Evolutionary conservation across 2,329 filamentous ascomycete species (phyloP), one percentile per base, ranked within the genome.

Genomic region (Fusarium poae): DNA sequence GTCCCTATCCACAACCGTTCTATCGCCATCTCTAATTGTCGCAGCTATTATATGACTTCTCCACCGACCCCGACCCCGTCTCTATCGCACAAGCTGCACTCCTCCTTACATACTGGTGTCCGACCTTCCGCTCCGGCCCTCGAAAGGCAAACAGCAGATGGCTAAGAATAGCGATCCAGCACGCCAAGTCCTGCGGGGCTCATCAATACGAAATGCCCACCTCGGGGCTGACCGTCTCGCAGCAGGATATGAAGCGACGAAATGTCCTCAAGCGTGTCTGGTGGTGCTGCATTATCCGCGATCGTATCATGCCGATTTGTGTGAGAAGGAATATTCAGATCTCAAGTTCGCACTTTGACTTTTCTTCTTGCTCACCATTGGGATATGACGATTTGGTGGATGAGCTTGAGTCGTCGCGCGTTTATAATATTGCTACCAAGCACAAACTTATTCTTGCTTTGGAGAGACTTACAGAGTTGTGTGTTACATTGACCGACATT

Each of bases 211-310:
- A 52, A 2, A 40, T 16, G 0, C 35, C 52, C 0, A 23, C 42
- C 0, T 52, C 50, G 0, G 55, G 44, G 0, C 25, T 55, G 5
- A 52, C 55, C 1, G 49, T 39, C 1, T 62, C 64, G 4, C 51
- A 52, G 2, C 67, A 57, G 21, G 57, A 67, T 16, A 27, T 49
- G 5, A 60, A 71, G 27, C 29, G 49, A 29, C 49, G 69, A 10
- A 70, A 70, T 2, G 11, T 65, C 3, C 30, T 64, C 0, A 72
- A 71, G 6, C 68, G 68, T 1, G 45, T 71, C 1, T 71, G 68
- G 68, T 71, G 68, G 68, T 71, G 68, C 1, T 71, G 68, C 0
- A 64, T 71, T 3, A 67, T 71, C 15, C 68, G 68, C 25, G 68
- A 71, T 8, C 49, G 68, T 15, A 67, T 71, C 9, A 67, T 71